A percentile compares a stretch with the other conserved stretches of the same genome.
Conservation (phyloP, 148 eudicot species). For the Camellia japonica region DNA sequence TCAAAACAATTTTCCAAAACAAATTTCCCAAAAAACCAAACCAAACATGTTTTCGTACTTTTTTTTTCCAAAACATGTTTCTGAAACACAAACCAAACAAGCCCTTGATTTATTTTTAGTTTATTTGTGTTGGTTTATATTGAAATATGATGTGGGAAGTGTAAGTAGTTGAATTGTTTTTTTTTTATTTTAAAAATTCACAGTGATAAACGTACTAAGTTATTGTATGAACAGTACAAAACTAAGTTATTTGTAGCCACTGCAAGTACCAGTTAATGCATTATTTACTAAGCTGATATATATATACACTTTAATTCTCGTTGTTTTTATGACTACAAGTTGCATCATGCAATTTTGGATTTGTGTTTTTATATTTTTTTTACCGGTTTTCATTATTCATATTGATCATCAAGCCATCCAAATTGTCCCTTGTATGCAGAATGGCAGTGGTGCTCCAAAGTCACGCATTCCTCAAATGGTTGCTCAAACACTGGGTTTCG, state of each 20-base stretch:
- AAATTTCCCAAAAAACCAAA: too few species aligned
- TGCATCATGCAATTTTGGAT: not conserved
- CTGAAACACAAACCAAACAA: too few species aligned
- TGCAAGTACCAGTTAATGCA: not conserved
- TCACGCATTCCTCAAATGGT: constrained; percentile 63
- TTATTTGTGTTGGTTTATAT: too few species aligned
- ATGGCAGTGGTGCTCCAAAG: constrained; percentile 66
- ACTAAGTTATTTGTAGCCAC: not conserved
- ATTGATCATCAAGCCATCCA: not conserved
- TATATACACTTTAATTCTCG: not conserved
- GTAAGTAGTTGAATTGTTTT: too few species aligned
- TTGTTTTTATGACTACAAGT: not conserved
- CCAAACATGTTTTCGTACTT: too few species aligned
- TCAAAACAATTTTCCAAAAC: too few species aligned
- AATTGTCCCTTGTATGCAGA: constrained; percentile 44
- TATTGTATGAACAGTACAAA: not conserved
- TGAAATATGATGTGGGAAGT: too few species aligned
- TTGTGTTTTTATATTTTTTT: too few species aligned
- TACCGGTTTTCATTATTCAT: not conserved
- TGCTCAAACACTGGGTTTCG: constrained; percentile 74
- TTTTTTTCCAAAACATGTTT: too few species aligned
- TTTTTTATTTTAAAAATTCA: too few species aligned
- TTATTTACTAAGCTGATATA: not conserved
- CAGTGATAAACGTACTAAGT: too few species aligned
- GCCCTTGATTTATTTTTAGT: too few species aligned